Evolutionary conservation across 805 yeast species (phyloP), one percentile per base, ranked within the genome.

Genomic region (Metschnikowia chrysomelidarum): DNA sequence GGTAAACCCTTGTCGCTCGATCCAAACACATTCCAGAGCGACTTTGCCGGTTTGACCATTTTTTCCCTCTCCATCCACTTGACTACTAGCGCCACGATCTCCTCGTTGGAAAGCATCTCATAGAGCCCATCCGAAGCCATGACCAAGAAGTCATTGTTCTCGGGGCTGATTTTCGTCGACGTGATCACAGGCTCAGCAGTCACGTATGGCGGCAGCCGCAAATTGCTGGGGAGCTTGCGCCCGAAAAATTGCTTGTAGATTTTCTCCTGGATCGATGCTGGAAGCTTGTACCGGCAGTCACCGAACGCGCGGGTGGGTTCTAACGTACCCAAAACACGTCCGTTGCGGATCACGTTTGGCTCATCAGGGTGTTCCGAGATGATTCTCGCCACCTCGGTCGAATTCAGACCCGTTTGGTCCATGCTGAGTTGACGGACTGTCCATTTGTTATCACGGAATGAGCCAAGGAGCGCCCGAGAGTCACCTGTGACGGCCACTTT

Each of bases 281-380:
- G 77, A 70, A 95, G 74, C 56, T 93, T 93, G 57, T 87, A 93
- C 43, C 96, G 75, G 40, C 96, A 95, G 60, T 93, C 98, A 30
- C 98, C 98, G 68, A 93, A 93, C 1, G 98, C 95, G 52, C 98
- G 73, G 0, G 96, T 78, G 10, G 98, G 98, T 60, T 93, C 98
- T 44, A 93, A 72, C 8, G 93, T 79, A 0, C 98, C 98, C 47
- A 93, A 71, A 8, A 93, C 85, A 52, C 98, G 77, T 4, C 98
- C 98, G 43, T 86, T 78, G 46, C 84, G 72, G 22, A 91, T 75
- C 27, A 82, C 95, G 32, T 80, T 78, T 21, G 87, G 83, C 60
- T 91, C 97, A 41, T 80, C 81, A 1, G 98, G 98, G 62, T 93
- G 98, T 60, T 89, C 97, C 20, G 76, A 67, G 32, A 80, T 74